phyloP scores from a whole-genome alignment of 441 rosid genomes.

The Manihot esculenta region DNA sequence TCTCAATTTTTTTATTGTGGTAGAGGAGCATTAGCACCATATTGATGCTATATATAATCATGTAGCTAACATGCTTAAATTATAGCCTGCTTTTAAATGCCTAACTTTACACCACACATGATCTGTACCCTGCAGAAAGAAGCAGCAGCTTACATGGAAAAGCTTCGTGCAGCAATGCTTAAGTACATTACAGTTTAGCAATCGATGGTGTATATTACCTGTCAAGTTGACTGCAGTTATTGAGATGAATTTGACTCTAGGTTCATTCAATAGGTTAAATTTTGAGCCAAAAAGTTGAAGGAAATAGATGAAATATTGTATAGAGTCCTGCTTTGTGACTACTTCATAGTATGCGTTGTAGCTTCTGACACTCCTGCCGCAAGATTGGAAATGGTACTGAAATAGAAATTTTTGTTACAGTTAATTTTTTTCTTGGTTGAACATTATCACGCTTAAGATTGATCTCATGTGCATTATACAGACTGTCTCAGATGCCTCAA shows the following conservation, averaged over 20 bases:
- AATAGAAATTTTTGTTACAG: not conserved
- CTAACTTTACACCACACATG: conserved; percentile 3
- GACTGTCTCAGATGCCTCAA: not conserved
- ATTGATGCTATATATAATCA: not conserved
- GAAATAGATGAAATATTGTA: not conserved
- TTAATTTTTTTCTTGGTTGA: not conserved
- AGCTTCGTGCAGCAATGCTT: conserved; percentile 66
- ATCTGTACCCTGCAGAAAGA: conserved; percentile 41
- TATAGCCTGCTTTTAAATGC: not conserved
- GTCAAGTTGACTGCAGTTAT: conserved; percentile 8
- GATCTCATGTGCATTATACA: not conserved
- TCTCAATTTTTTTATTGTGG: not conserved
- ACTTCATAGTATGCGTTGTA: not conserved
- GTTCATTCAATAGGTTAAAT: conserved; percentile 7
- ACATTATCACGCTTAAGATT: not conserved
- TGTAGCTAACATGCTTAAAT: not conserved
- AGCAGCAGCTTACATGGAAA: conserved; percentile 49
- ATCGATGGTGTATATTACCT: conserved; percentile 1
- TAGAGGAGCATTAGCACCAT: conserved; percentile 2
- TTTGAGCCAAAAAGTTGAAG: not conserved
- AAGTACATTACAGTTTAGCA: conserved; percentile 79
- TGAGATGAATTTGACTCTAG: not conserved
- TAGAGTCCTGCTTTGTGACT: not conserved
- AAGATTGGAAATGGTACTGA: not conserved
- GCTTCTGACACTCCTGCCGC: conserved; percentile 4